These are phyloP conservation scores for Fusarium fujikuroi DNA, from an alignment of 2,329 filamentous ascomycete genomes.

Conservation along the genomic window DNA sequence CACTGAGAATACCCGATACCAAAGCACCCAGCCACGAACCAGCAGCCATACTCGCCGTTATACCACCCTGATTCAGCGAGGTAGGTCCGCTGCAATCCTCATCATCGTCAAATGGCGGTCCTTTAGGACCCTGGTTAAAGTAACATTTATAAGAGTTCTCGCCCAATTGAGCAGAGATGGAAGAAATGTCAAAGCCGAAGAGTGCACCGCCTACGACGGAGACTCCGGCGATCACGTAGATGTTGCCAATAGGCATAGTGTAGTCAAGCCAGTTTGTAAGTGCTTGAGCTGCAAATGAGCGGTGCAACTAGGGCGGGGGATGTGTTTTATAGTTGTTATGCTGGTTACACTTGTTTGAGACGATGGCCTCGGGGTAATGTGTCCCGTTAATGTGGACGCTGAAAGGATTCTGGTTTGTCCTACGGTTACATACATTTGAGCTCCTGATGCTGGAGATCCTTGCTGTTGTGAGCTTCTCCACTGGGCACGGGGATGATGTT, in stretches of 20 bases:
- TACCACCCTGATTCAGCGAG: slow-evolving; percentile 60
- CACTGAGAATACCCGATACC: slow-evolving; percentile 60
- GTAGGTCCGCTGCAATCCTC: slow-evolving; percentile 49
- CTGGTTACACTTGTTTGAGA: background rate
- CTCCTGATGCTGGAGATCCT: slow-evolving; percentile 29
- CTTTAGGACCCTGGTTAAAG: slow-evolving; percentile 51
- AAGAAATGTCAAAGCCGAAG: slow-evolving; percentile 43
- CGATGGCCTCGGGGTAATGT: background rate
- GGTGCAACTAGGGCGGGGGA: background rate
- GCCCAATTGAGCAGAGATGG: slow-evolving; percentile 41
- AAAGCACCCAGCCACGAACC: slow-evolving; percentile 63
- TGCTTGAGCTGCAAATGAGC: background rate
- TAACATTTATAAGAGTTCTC: slow-evolving; percentile 53
- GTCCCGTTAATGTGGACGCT: slow-evolving; percentile 9
- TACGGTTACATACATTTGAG: background rate
- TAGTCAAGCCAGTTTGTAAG: background rate
- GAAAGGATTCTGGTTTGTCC: background rate
- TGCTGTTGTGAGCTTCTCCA: slow-evolving; percentile 8
- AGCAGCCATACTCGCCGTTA: slow-evolving; percentile 62
- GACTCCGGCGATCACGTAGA: slow-evolving; percentile 41
- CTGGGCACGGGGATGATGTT: slow-evolving; percentile 12
- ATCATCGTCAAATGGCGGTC: slow-evolving; percentile 46
- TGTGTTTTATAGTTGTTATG: slow-evolving; percentile 18
- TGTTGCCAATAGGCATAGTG: slow-evolving; percentile 38
- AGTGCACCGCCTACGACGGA: slow-evolving; percentile 41